Evolutionary conservation across 139 green algal species (phyloP), one percentile per base, ranked within the genome.

Genomic region (Picochlorum sp.): DNA sequence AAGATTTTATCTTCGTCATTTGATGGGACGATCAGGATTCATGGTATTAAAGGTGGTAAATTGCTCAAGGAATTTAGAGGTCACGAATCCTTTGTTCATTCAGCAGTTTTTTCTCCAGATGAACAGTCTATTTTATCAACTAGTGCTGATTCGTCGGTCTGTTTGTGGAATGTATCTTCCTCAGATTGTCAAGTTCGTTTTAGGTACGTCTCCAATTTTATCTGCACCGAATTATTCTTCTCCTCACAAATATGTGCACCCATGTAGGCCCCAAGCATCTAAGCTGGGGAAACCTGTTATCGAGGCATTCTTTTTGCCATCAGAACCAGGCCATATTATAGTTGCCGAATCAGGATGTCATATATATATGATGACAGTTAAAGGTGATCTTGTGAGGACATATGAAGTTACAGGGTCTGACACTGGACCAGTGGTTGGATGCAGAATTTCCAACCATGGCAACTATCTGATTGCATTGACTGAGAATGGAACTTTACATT

Each of bases 31-130:
- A 75, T 88, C 30, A 70, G 65, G 18, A 81, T 98, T 60, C 93
- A 98, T 69, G 93, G 93, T 30, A 80, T 98, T 34, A 97, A 97
- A 81, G 92, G 82, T 18, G 93, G 93, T 34, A 92, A 90, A 63
- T 88, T 95, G 80, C 81, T 98, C 20, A 97, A 96, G 76, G 93
- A 98, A 78, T 92, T 98, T 68, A 67, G 93, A 1, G 93, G 93
- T 4, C 92, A 98, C 77, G 91, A 78, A 13, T 91, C 79, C 16
- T 98, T 92, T 70, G 91, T 98, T 10, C 95, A 97, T 65, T 65
- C 83, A 60, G 92, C 85, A 0, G 70, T 84, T 13, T 98, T 86
- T 73, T 82, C 68, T 20, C 62, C 70, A 2, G 88, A 98, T 62
- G 90, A 86, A 51, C 70, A 60, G 13, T 79, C 85, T 65, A 73